A percentile compares a stretch with the other conserved stretches of the same genome.
Conservation (phyloP, 2,329 filamentous ascomycete species). For the Pseudonectria buxi region DNA sequence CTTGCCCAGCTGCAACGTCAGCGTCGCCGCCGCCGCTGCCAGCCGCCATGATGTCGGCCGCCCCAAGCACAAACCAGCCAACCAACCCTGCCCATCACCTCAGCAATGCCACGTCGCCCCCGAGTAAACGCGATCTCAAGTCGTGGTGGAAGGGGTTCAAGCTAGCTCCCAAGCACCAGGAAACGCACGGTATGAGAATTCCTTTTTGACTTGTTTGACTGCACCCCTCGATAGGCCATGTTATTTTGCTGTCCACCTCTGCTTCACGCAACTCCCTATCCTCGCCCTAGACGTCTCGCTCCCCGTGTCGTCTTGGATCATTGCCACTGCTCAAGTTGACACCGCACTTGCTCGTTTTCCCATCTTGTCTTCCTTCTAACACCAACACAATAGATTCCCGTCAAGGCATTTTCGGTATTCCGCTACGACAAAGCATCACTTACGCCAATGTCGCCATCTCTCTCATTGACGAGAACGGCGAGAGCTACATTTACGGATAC, state of each 20-base stretch:
- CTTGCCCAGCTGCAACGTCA: slow-evolving; percentile 21
- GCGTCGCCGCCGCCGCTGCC: slow-evolving; percentile 7
- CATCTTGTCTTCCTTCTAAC: slow-evolving; percentile 11
- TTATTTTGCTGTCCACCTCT: too few species aligned
- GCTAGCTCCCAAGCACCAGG: slow-evolving; percentile 52
- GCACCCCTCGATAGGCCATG: too few species aligned
- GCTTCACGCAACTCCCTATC: not conserved
- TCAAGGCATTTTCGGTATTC: slow-evolving; percentile 88
- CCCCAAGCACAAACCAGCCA: slow-evolving; percentile 26
- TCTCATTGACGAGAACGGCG: slow-evolving; percentile 81
- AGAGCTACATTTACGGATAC: slow-evolving; percentile 97
- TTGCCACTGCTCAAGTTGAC: not conserved
- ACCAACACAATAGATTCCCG: slow-evolving; percentile 33
- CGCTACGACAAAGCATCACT: slow-evolving; percentile 86
- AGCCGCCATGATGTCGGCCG: slow-evolving; percentile 30
- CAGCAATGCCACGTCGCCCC: slow-evolving; percentile 56
- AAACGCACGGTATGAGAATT: slow-evolving; percentile 42
- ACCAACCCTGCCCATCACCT: slow-evolving; percentile 17
- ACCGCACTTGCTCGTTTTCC: not conserved
- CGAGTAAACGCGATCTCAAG: slow-evolving; percentile 79
- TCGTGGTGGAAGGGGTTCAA: slow-evolving; percentile 99
- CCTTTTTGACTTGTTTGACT: too few species aligned
- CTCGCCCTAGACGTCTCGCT: not conserved
- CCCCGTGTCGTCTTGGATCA: not conserved
- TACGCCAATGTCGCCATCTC: slow-evolving; percentile 99